Percentiles rank a stretch among this genome's conserved stretches.
Conservation (phyloP, 169 alveolate species). For the Fabrea salina region DNA sequence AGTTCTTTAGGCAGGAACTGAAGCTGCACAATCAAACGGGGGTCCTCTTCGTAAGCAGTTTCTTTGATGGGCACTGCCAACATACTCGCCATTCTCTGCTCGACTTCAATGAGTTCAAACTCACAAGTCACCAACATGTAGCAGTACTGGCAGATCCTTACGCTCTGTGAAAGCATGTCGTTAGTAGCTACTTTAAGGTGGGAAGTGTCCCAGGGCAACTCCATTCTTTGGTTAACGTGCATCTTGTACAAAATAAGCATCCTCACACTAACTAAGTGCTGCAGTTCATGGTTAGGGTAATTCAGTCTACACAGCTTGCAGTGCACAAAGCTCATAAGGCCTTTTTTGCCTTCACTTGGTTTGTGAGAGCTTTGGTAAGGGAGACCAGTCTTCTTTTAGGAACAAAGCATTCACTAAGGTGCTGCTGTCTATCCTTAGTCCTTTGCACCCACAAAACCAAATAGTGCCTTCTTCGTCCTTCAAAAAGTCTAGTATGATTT, state of each 20-base stretch:
- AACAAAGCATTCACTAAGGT: neutral
- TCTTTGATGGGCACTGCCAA: neutral
- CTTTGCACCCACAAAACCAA: slow-evolving; percentile 21
- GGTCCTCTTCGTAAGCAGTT: neutral
- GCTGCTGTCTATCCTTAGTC: neutral
- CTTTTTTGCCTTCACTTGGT: neutral
- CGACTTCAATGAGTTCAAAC: slow-evolving; percentile 26
- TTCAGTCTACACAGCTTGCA: slow-evolving; percentile 30
- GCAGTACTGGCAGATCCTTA: slow-evolving; percentile 28
- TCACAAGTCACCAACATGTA: slow-evolving; percentile 34
- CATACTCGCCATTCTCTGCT: slow-evolving; percentile 9
- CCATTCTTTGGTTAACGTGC: slow-evolving; percentile 7
- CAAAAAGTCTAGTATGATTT: slow-evolving; percentile 26
- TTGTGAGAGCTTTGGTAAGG: neutral
- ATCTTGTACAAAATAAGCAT: slow-evolving; percentile 23
- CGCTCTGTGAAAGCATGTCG: slow-evolving; percentile 28
- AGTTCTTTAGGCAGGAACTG: slow-evolving; percentile 28
- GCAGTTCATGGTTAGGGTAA: slow-evolving; percentile 27
- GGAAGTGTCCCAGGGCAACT: slow-evolving; percentile 18
- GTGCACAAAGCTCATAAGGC: slow-evolving; percentile 22
- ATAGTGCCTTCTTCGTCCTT: slow-evolving; percentile 8
- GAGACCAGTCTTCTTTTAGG: slow-evolving; percentile 17
- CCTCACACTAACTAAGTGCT: slow-evolving; percentile 20
- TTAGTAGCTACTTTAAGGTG: slow-evolving; percentile 22
- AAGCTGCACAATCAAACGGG: neutral